phyloP scores from a whole-genome alignment of 495 filamentous ascomycete genomes.

The Aspergillus bridgeri region DNA sequence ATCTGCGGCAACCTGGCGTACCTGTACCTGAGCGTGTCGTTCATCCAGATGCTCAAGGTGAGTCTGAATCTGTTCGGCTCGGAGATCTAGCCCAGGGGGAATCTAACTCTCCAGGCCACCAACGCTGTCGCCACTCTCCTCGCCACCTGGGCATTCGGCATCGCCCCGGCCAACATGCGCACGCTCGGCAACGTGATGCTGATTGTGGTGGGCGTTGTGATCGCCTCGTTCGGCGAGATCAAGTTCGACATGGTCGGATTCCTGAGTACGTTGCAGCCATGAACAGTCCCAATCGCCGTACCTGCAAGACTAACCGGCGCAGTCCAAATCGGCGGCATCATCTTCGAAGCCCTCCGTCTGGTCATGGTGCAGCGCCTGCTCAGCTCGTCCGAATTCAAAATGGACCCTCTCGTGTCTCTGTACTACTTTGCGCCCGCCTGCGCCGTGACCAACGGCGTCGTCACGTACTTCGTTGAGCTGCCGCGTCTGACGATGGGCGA shows the following conservation, averaged over 20 bases:
- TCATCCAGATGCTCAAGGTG: slow-evolving; percentile 98
- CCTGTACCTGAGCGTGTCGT: slow-evolving; percentile 85
- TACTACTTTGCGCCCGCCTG: slow-evolving; percentile 97
- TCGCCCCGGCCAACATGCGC: slow-evolving; percentile 72
- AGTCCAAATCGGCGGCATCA: slow-evolving; percentile 78
- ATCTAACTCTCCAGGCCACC: slow-evolving; percentile 58
- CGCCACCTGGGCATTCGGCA: slow-evolving; percentile 76
- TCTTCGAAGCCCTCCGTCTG: slow-evolving; percentile 86
- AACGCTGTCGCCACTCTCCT: slow-evolving; percentile 86
- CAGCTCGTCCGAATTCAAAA: slow-evolving; percentile 89
- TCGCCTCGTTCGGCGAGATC: slow-evolving; percentile 91
- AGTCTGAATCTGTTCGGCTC: slow-evolving; percentile 14
- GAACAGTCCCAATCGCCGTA: background rate
- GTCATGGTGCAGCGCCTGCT: slow-evolving; percentile 89
- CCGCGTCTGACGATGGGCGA: slow-evolving; percentile 67
- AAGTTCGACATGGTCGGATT: slow-evolving; percentile 84
- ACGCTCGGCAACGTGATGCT: slow-evolving; percentile 80
- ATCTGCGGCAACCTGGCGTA: slow-evolving; percentile 94
- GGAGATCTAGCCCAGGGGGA: background rate
- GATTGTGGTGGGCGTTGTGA: slow-evolving; percentile 85
- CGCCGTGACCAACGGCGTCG: slow-evolving; percentile 79
- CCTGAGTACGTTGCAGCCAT: slow-evolving; percentile 30
- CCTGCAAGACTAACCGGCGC: background rate
- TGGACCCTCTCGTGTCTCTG: slow-evolving; percentile 92
- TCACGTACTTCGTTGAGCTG: slow-evolving; percentile 74